These are phyloP conservation scores for Aschersonia sp. DNA, from an alignment of 2,329 filamentous ascomycete genomes.

Conservation along the genomic window DNA sequence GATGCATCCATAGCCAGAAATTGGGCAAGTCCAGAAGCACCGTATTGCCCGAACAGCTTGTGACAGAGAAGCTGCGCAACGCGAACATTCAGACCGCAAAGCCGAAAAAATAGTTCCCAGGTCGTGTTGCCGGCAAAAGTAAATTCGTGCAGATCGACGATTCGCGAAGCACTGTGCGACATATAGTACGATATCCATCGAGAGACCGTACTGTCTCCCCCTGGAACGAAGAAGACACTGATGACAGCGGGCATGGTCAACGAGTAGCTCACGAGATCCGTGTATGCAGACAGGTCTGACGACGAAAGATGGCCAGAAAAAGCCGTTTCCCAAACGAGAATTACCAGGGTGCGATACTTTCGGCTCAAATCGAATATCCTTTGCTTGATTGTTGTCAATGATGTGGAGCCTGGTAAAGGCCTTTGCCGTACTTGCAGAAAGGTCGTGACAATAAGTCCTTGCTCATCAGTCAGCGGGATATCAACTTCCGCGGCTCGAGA, in stretches of 20 bases:
- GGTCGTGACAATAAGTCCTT: slow-evolving; percentile 56
- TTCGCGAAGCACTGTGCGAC: slow-evolving; percentile 23
- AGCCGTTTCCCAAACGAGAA: slow-evolving; percentile 50
- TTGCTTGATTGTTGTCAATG: slow-evolving; percentile 34
- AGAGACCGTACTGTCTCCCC: slow-evolving; percentile 32
- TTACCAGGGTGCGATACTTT: slow-evolving; percentile 52
- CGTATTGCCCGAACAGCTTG: slow-evolving; percentile 11
- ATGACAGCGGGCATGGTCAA: slow-evolving; percentile 22
- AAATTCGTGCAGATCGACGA: slow-evolving; percentile 14
- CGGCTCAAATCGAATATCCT: slow-evolving; percentile 35
- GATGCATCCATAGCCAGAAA: slow-evolving; percentile 16
- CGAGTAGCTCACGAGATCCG: slow-evolving; percentile 35
- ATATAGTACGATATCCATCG: slow-evolving; percentile 41
- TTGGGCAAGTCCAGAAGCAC: slow-evolving; percentile 12
- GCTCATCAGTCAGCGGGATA: slow-evolving; percentile 52
- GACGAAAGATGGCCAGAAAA: slow-evolving; percentile 24
- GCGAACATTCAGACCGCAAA: slow-evolving; percentile 20
- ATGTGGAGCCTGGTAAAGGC: slow-evolving; percentile 38
- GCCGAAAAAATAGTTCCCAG: slow-evolving; percentile 22
- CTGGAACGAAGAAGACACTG: slow-evolving; percentile 31
- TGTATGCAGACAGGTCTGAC: slow-evolving; percentile 29
- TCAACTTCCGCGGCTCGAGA: slow-evolving; percentile 49
- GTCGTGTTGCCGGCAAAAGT: slow-evolving; percentile 25
- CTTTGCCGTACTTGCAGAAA: slow-evolving; percentile 60
- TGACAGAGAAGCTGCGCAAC: slow-evolving; percentile 19